phyloP scores from a whole-genome alignment of 2,329 filamentous ascomycete genomes.

The Stagonosporopsis vannaccii region DNA sequence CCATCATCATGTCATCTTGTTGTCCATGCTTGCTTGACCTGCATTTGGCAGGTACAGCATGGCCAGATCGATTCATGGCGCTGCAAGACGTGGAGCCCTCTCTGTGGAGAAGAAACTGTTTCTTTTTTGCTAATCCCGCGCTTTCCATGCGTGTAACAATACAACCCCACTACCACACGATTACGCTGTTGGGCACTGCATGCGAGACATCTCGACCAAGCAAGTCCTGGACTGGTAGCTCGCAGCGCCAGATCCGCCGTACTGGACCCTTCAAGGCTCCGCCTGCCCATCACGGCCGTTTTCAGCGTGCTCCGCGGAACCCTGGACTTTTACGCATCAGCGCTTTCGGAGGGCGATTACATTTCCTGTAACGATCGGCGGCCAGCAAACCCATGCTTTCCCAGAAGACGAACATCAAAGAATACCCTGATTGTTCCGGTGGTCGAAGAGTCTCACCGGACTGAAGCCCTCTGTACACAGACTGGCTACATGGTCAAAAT shows the following conservation, averaged over 20 bases:
- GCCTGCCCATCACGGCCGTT: conserved; percentile 22
- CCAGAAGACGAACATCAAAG: conserved; percentile 1
- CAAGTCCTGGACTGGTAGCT: conserved; percentile 31
- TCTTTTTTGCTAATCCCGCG: conserved; percentile 17
- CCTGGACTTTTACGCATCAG: conserved; percentile 7
- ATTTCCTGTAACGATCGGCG: conserved; percentile 9
- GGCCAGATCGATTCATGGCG: conserved; percentile 1
- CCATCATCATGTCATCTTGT: background rate
- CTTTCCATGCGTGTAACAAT: conserved; percentile 38
- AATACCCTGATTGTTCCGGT: background rate
- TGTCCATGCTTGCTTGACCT: background rate
- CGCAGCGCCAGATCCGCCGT: conserved; percentile 26
- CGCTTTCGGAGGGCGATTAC: conserved; percentile 5
- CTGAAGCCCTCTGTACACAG: conserved; percentile 18
- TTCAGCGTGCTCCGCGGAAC: conserved; percentile 21
- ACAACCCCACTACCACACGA: conserved; percentile 29
- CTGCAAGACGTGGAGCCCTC: conserved; percentile 1
- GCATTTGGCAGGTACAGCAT: conserved; percentile 7
- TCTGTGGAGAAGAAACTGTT: background rate
- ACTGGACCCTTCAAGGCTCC: conserved; percentile 32
- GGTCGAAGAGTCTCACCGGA: conserved; percentile 16
- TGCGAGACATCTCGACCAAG: conserved; percentile 44
- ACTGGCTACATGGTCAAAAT: conserved; percentile 18
- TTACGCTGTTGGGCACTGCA: conserved; percentile 34
- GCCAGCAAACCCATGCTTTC: conserved; percentile 5